These are phyloP conservation scores for Aspergillus cejpii DNA, from an alignment of 2,329 filamentous ascomycete genomes.

Conservation along the genomic window DNA sequence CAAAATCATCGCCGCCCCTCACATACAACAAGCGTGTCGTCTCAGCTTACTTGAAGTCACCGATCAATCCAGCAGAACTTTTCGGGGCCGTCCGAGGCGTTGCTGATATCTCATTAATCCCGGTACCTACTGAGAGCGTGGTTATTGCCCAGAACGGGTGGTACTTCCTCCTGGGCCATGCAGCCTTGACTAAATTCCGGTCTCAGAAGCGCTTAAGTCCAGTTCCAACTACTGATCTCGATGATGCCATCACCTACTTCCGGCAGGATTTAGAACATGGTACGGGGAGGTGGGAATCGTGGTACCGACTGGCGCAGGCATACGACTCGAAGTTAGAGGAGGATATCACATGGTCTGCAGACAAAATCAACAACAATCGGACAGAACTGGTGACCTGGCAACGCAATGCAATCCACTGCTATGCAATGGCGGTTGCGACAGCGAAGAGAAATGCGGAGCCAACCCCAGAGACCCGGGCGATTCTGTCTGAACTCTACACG, in stretches of 20 bases:
- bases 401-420: constrained; percentile 75
- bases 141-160: constrained; percentile 72
- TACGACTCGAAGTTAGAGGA: constrained; percentile 86
- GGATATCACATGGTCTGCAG: constrained; percentile 77
- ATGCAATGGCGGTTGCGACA: constrained; percentile 60
- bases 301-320: constrained; percentile 80
- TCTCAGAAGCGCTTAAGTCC: constrained; percentile 69
- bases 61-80: constrained; percentile 73
- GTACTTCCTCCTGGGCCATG: constrained; percentile 87
- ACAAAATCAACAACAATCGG: constrained; percentile 82
- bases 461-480: constrained; percentile 47
- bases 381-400: constrained; percentile 68
- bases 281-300: constrained; percentile 77
- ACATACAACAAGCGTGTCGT: constrained; percentile 83
- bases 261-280: constrained; percentile 77
- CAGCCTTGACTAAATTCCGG: constrained; percentile 80
- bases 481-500: constrained; percentile 59
- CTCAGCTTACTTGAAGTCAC: constrained; percentile 70
- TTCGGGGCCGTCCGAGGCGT: constrained; percentile 75
- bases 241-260: constrained; percentile 72
- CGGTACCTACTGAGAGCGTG: constrained; percentile 62
- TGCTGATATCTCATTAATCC: constrained; percentile 64
- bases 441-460: constrained; percentile 53
- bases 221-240: constrained; percentile 74
- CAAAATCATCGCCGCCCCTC: constrained; percentile 72